Conservation (phyloP, 2,329 filamentous ascomycete genomes). For the Ambrosiella xylebori region DNA sequence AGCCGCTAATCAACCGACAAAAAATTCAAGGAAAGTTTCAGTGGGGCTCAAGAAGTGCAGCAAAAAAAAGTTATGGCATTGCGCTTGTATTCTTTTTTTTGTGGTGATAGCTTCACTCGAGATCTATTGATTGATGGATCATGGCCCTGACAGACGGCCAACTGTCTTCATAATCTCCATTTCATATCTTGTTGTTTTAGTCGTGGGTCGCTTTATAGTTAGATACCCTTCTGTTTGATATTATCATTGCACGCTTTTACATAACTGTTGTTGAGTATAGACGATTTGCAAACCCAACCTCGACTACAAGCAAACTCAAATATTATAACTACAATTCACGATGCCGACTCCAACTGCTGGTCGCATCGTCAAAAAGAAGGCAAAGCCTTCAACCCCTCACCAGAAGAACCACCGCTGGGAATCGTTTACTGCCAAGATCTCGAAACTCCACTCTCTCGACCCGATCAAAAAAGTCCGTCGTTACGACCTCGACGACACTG, state of each 20-base stretch:
- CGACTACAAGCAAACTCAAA: background rate
- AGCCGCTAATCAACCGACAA: slow-evolving; percentile 11
- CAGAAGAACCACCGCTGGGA: slow-evolving; percentile 80
- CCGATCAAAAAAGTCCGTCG: slow-evolving; percentile 78
- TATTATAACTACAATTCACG: background rate
- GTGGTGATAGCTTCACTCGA: background rate
- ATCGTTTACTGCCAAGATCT: slow-evolving; percentile 76
- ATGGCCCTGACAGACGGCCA: background rate
- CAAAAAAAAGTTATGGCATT: background rate
- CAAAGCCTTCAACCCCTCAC: slow-evolving; percentile 53
- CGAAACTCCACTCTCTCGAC: slow-evolving; percentile 76
- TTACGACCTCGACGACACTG: slow-evolving; percentile 56
- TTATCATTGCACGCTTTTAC: background rate
- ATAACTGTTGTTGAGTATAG: background rate
- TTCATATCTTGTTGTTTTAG: background rate
- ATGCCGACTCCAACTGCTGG: slow-evolving; percentile 47
- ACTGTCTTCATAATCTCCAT: background rate
- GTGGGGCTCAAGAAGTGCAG: slow-evolving; percentile 7
- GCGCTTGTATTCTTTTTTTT: background rate
- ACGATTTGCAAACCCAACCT: background rate
- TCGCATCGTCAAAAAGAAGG: slow-evolving; percentile 52
- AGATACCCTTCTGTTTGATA: background rate
- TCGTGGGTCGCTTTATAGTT: background rate
- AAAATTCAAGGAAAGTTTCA: slow-evolving; percentile 12
- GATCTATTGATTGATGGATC: background rate